phyloP scores from a whole-genome alignment of 805 yeast genomes.

The Kluyveromyces wickerhamii region DNA sequence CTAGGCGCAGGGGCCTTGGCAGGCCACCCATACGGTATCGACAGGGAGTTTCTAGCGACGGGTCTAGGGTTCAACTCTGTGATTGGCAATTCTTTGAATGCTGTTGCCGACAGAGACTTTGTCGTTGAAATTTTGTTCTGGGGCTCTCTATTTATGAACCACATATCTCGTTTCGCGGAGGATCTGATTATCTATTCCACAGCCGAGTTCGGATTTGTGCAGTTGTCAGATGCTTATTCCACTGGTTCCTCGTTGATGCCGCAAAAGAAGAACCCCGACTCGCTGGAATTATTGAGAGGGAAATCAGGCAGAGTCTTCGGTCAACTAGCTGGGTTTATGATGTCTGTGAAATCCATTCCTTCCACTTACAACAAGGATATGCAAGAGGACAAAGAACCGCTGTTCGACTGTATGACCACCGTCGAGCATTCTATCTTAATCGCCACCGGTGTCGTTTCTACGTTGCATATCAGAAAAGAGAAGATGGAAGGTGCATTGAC shows the following conservation, averaged over 20 bases:
- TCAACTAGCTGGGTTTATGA: constrained; percentile 87
- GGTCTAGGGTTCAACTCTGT: constrained; percentile 76
- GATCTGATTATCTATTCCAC: constrained; percentile 94
- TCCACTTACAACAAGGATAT: constrained; percentile 96
- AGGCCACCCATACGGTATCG: constrained; percentile 99
- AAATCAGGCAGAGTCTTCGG: constrained; percentile 97
- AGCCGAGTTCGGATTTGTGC: constrained; percentile 92
- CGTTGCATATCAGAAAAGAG: constrained; percentile 62
- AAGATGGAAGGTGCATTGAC: constrained; percentile 85
- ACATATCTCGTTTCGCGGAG: constrained; percentile 87
- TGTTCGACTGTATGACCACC: constrained; percentile 82
- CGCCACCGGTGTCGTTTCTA: constrained; percentile 94
- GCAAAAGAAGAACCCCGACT: constrained; percentile 97
- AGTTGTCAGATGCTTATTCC: constrained; percentile 94
- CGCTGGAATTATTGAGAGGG: constrained; percentile 90
- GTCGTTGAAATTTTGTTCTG: constrained; percentile 94
- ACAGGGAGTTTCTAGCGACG: constrained; percentile 78
- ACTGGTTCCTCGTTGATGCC: constrained; percentile 99
- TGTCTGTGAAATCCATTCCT: constrained; percentile 95
- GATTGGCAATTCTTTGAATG: constrained; percentile 93
- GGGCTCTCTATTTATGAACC: constrained; percentile 93
- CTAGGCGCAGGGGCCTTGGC: constrained; percentile 97
- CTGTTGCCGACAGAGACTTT: constrained; percentile 96
- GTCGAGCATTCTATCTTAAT: constrained; percentile 90
- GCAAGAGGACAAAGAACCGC: constrained; percentile 99